These are phyloP conservation scores for Coix lacrymajobi DNA, from an alignment of 176 grass and related monocot species.

Conservation along the genomic window DNA sequence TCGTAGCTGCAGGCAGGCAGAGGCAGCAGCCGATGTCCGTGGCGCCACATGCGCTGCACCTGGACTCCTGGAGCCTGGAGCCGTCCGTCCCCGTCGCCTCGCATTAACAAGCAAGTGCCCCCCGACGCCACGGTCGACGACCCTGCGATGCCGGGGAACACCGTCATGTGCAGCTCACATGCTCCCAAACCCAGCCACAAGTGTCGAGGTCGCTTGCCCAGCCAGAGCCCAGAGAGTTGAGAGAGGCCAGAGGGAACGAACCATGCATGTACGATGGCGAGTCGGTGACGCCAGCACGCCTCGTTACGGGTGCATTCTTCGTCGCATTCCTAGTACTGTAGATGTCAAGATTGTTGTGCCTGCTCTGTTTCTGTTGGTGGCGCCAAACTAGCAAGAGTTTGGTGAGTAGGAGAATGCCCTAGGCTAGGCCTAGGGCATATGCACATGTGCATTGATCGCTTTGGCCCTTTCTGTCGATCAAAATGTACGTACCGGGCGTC, in stretches of 20 bases:
- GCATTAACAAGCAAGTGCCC: slow-evolving; percentile 1
- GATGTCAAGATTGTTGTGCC: no score
- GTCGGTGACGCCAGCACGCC: neutral
- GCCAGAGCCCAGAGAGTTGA: no score
- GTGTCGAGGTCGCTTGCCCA: neutral
- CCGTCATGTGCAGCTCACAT: slow-evolving; percentile 33
- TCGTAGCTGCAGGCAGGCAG: neutral
- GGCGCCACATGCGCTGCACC: slow-evolving; percentile 13
- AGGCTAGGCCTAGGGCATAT: neutral
- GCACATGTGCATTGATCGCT: neutral
- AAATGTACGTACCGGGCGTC: neutral
- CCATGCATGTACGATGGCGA: neutral
- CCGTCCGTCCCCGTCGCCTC: neutral
- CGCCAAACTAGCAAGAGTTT: neutral
- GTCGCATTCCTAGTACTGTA: neutral
- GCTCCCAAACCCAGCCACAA: neutral
- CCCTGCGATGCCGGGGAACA: neutral
- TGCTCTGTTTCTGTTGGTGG: neutral
- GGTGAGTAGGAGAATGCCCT: neutral
- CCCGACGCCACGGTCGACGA: neutral
- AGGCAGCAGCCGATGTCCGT: neutral
- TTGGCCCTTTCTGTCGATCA: neutral
- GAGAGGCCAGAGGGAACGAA: slow-evolving; percentile 9
- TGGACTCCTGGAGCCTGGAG: slow-evolving; percentile 2
- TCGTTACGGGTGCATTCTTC: neutral